phyloP scores from a whole-genome alignment of 2,329 filamentous ascomycete genomes.

The Fonsecaea nubica region DNA sequence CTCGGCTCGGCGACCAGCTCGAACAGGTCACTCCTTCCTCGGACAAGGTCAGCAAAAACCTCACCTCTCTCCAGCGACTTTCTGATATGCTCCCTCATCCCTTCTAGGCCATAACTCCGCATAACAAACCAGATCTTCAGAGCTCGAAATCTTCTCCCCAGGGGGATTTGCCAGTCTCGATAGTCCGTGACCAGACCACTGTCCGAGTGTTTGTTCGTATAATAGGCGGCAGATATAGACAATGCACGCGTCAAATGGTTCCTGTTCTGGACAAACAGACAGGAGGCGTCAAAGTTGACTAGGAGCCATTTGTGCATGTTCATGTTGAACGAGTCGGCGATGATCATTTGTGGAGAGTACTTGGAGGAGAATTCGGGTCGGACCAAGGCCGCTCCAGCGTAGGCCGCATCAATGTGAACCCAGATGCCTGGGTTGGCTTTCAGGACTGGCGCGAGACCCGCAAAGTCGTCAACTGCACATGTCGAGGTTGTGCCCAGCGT shows the following conservation, averaged over 20 bases:
- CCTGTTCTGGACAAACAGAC: constrained; percentile 78
- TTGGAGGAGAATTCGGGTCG: constrained; percentile 76
- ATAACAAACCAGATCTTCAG: constrained; percentile 97
- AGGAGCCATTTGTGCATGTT: constrained; percentile 99
- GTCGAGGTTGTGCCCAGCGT: constrained; percentile 87
- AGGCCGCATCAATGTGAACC: constrained; percentile 94
- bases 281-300: constrained; percentile 87
- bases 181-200: constrained; percentile 89
- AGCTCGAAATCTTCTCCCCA: constrained; percentile 84
- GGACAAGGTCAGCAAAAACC: constrained; percentile 68
- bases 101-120: constrained; percentile 77
- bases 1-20: constrained; percentile 73
- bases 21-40: constrained; percentile 70
- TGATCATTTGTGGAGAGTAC: constrained; percentile 54
- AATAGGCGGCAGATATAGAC: constrained; percentile 78
- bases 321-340: constrained; percentile 81
- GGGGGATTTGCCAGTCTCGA: constrained; percentile 94
- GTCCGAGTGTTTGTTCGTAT: constrained; percentile 81
- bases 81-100: constrained; percentile 75
- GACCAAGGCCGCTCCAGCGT: constrained; percentile 84
- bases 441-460: constrained; percentile 63
- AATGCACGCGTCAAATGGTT: constrained; percentile 79
- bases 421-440: constrained; percentile 68
- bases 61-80: constrained; percentile 73
- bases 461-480: constrained; percentile 84